These are phyloP conservation scores for Magnusiomyces ingens DNA, from an alignment of 1,139 yeast species.

Conservation along the genomic window DNA sequence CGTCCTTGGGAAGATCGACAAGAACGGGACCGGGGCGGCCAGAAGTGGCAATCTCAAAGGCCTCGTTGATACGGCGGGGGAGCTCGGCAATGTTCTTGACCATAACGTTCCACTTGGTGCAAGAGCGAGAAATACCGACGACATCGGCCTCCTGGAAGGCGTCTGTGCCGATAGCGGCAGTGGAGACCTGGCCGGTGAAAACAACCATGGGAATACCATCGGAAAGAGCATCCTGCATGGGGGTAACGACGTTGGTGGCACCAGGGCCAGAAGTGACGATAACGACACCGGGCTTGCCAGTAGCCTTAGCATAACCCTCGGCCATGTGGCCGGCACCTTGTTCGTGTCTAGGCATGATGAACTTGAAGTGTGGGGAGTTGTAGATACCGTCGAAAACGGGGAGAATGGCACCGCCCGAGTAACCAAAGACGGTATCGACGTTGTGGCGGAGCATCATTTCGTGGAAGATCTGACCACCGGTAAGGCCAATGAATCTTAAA, in stretches of 20 bases:
- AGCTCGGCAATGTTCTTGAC: conserved; percentile 89
- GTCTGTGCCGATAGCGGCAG: conserved; percentile 93
- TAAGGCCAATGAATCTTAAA: conserved; percentile 64
- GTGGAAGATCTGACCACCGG: conserved; percentile 97
- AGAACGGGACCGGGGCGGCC: conserved; percentile 99
- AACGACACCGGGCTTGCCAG: conserved; percentile 97
- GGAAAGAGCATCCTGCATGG: conserved; percentile 94
- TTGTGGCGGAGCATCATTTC: conserved; percentile 97
- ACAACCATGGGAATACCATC: conserved; percentile 98
- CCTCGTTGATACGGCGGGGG: conserved; percentile 94
- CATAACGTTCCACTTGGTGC: conserved; percentile 99
- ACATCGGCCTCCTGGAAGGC: conserved; percentile 99
- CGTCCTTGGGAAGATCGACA: conserved; percentile 96
- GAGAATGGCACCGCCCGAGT: conserved; percentile 97
- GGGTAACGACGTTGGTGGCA: conserved; percentile 95
- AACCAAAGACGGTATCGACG: conserved; percentile 91
- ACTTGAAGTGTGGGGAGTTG: conserved; percentile 81
- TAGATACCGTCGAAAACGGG: conserved; percentile 97
- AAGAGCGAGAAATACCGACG: conserved; percentile 90
- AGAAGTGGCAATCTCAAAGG: conserved; percentile 90
- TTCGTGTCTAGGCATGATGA: conserved; percentile 92
- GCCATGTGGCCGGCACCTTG: conserved; percentile 99
- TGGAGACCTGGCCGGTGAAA: conserved; percentile 97
- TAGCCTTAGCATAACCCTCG: conserved; percentile 94
- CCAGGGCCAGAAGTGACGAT: conserved; percentile 98